Conservation (phyloP, 345 rosid species). For the Populus deltoides region DNA sequence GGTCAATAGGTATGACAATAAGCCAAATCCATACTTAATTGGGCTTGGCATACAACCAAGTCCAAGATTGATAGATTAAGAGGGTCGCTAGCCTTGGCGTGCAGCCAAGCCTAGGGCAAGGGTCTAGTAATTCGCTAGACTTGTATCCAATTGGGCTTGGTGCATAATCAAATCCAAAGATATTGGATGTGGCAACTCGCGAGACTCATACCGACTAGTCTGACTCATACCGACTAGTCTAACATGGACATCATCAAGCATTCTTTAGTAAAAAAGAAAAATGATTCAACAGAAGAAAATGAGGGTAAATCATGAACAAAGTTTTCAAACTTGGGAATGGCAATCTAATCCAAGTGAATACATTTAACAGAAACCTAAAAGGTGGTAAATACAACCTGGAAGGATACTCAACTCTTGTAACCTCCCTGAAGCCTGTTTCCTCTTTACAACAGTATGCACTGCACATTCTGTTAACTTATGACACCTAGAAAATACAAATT, state of each 20-base stretch:
- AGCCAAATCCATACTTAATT: too few relatives aligned
- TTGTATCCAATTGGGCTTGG: too few relatives aligned
- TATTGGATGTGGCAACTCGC: accelerated
- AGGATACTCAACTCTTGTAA: background rate
- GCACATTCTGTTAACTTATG: constrained; percentile 5
- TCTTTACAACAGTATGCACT: constrained; percentile 25
- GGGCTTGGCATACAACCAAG: too few relatives aligned
- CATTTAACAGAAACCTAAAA: constrained; percentile 3
- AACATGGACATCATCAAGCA: background rate
- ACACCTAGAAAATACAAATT: background rate
- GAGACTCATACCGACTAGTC: too few relatives aligned
- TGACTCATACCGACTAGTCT: too few relatives aligned
- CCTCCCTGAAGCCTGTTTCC: constrained; percentile 21
- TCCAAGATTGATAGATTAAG: too few relatives aligned
- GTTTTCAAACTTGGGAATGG: constrained; percentile 1
- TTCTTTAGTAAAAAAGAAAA: background rate
- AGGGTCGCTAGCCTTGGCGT: too few relatives aligned
- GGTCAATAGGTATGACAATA: too few relatives aligned
- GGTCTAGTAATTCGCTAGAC: too few relatives aligned
- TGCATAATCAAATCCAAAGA: too few relatives aligned
- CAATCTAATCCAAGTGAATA: constrained; percentile 22
- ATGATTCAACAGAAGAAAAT: background rate
- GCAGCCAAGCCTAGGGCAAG: too few relatives aligned
- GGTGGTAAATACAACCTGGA: constrained; percentile 19
- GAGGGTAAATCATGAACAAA: constrained; percentile 14